Evolutionary conservation across 1,284 basidiomycete genomes (phyloP).

Genomic region (Rhodofomes roseus): DNA sequence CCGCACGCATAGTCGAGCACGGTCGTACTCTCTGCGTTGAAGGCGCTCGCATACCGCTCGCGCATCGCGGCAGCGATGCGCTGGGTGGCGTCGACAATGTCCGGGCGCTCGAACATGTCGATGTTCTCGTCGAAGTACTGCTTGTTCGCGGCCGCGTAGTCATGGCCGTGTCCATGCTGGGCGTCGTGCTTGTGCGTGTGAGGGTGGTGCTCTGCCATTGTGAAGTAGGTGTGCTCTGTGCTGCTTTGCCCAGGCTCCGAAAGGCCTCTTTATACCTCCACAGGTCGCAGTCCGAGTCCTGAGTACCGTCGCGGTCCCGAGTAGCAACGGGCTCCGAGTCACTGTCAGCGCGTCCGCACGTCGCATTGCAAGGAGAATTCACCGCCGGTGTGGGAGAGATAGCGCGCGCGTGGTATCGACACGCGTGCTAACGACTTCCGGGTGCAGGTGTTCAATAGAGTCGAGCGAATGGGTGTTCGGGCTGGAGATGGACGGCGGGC

Average conservation of each 20-base stretch:
- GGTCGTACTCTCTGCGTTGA: constrained; percentile 48
- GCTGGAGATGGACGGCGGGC: too few species aligned
- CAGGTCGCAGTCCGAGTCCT: too few species aligned
- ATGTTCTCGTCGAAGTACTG: constrained; percentile 26
- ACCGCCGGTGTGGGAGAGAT: too few species aligned
- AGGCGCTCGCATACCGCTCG: constrained; percentile 34
- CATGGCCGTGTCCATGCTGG: not conserved
- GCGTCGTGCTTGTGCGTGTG: not conserved
- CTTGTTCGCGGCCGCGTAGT: constrained; percentile 24
- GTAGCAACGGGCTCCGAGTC: too few species aligned
- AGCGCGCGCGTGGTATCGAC: too few species aligned
- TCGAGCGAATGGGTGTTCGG: too few species aligned
- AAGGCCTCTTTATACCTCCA: not conserved
- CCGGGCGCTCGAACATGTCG: constrained; percentile 25
- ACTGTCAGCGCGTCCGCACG: too few species aligned
- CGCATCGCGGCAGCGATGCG: constrained; percentile 39
- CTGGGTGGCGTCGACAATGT: constrained; percentile 20
- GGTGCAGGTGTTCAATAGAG: too few species aligned
- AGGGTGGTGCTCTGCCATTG: not conserved
- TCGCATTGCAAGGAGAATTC: too few species aligned
- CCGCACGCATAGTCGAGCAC: constrained; percentile 71
- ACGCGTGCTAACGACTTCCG: too few species aligned
- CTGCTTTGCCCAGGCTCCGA: not conserved
- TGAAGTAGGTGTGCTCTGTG: not conserved
- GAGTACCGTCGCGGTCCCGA: not conserved